Percentiles rank a stretch among this genome's conserved stretches.
Conservation (phyloP, 2,329 filamentous ascomycete species). For the Aspergillus luchuensis region DNA sequence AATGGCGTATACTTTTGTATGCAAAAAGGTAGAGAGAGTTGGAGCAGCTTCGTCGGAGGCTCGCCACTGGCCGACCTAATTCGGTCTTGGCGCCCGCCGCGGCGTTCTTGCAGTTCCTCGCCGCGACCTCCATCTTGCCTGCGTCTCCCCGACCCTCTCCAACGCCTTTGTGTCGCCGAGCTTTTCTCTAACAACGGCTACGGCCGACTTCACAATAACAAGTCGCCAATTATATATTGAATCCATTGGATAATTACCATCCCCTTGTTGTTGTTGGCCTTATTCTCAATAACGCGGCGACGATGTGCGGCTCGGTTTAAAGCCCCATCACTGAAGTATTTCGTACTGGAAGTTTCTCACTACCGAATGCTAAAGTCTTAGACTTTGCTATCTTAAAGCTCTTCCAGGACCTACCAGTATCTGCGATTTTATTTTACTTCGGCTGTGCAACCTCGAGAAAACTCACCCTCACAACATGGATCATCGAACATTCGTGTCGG, state of each 20-base stretch:
- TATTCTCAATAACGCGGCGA: background rate
- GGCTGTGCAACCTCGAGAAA: background rate
- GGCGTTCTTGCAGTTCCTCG: background rate
- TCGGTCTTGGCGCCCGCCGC: background rate
- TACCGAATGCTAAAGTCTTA: background rate
- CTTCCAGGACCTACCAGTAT: no score
- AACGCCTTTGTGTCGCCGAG: no score
- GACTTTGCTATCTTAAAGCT: background rate
- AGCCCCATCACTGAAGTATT: background rate
- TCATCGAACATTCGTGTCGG: slow-evolving; percentile 48
- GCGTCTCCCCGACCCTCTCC: no score
- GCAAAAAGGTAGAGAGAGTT: background rate
- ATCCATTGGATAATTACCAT: background rate
- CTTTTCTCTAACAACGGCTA: background rate
- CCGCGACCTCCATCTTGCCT: background rate
- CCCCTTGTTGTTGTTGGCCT: background rate
- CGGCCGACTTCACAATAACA: background rate
- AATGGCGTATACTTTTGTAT: background rate
- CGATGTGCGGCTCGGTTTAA: background rate
- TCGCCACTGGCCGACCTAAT: background rate
- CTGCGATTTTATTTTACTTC: background rate
- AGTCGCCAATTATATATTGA: background rate
- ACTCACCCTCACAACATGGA: slow-evolving; percentile 33
- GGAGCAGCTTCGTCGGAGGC: background rate
- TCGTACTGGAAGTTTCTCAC: background rate